Conservation (phyloP, 2,329 filamentous ascomycete species). For the Penicillium freii region DNA sequence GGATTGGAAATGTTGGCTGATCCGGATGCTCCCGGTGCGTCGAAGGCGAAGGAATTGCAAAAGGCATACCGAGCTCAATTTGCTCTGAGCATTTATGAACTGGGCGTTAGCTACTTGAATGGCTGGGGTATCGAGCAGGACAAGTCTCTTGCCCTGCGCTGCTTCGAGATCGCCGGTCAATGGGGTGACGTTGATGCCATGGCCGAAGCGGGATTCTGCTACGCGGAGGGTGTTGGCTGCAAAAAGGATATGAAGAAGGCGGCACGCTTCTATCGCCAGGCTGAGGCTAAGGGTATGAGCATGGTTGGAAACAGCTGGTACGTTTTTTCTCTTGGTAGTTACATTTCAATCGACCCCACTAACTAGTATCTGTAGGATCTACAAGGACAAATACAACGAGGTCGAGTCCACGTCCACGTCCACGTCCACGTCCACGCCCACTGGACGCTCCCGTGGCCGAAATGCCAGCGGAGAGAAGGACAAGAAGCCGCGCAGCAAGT, state of each 20-base stretch:
- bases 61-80: conserved; percentile 90
- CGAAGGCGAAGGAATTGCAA: conserved; percentile 60
- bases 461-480: conserved; percentile 55
- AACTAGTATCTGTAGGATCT: conserved; percentile 64
- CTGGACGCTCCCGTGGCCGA: conserved; percentile 34
- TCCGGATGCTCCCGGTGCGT: conserved; percentile 51
- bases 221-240: conserved; percentile 86
- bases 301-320: conserved; percentile 99
- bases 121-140: conserved; percentile 97
- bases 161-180: conserved; percentile 91
- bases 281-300: conserved; percentile 88
- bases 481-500: conserved; percentile 73
- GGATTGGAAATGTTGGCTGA: conserved; percentile 81
- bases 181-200: conserved; percentile 97
- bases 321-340: conserved; percentile 42
- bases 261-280: conserved; percentile 83
- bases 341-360: not conserved
- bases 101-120: conserved; percentile 96
- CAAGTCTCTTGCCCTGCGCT: conserved; percentile 79
- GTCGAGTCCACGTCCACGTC: conserved; percentile 42
- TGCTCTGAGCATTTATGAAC: conserved; percentile 90
- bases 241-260: conserved; percentile 97
- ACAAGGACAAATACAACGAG: conserved; percentile 89
- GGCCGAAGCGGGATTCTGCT: conserved; percentile 93
- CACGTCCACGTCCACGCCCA: not conserved